Evolutionary conservation across 495 filamentous ascomycete genomes (phyloP).

Genomic region (Penicillium cinerascens): DNA sequence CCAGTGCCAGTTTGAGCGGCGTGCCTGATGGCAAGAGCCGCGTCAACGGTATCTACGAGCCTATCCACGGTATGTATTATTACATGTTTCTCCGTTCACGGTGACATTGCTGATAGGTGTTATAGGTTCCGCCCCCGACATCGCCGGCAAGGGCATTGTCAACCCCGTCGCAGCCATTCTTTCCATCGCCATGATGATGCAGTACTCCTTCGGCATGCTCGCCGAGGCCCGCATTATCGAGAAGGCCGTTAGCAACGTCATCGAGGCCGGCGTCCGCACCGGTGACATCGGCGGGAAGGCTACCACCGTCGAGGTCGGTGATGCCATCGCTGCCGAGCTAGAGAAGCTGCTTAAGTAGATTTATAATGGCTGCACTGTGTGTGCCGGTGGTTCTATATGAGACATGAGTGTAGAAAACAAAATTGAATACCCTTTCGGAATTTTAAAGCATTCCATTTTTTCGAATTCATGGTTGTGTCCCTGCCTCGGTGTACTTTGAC

Average conservation of each 20-base stretch:
- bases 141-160: constrained; percentile 84
- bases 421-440: constrained; percentile 28
- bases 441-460: constrained; percentile 4
- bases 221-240: constrained; percentile 51
- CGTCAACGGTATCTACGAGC: constrained; percentile 84
- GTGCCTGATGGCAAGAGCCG: constrained; percentile 67
- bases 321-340: constrained; percentile 49
- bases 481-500: neutral
- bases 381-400: constrained; percentile 15
- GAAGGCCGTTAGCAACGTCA: constrained; percentile 50
- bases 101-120: constrained; percentile 7
- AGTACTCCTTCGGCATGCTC: constrained; percentile 50
- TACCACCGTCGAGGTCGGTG: constrained; percentile 49
- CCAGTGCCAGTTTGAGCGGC: constrained; percentile 82
- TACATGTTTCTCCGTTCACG: constrained; percentile 4
- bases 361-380: constrained; percentile 1
- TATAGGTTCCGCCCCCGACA: constrained; percentile 51
- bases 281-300: constrained; percentile 54
- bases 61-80: constrained; percentile 78
- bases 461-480: neutral
- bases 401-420: constrained; percentile 23
- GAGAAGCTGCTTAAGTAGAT: constrained; percentile 44
- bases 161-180: constrained; percentile 60
- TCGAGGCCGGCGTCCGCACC: constrained; percentile 51
- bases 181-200: constrained; percentile 54